phyloP scores from a whole-genome alignment of 1,284 basidiomycete species.

The Puccinia hordei region DNA sequence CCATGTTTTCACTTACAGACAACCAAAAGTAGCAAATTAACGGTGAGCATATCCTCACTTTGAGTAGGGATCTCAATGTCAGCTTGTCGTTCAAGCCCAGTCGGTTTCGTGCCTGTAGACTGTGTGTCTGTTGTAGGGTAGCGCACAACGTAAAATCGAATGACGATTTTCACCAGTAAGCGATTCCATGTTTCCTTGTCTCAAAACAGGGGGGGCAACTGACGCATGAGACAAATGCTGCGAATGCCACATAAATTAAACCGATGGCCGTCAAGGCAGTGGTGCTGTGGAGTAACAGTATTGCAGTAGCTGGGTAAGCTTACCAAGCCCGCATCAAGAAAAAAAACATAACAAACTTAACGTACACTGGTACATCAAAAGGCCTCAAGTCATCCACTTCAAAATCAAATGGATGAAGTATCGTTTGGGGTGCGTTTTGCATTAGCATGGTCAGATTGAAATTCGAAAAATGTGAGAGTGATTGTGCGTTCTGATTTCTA shows the following conservation, averaged over 20 bases:
- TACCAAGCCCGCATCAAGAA: neutral
- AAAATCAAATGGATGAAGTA: constrained; percentile 35
- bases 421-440: constrained; percentile 31
- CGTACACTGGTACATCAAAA: constrained; percentile 46
- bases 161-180: neutral
- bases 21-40: constrained; percentile 40
- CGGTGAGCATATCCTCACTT: constrained; percentile 26
- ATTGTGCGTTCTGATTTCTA: constrained; percentile 12
- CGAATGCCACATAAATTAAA: constrained; percentile 41
- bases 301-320: constrained; percentile 2
- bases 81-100: constrained; percentile 33
- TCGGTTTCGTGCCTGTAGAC: constrained; percentile 5
- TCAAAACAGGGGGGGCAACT: neutral
- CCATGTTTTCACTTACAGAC: constrained; percentile 13
- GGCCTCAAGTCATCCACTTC: constrained; percentile 31
- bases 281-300: constrained; percentile 11
- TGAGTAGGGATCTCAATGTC: constrained; percentile 22
- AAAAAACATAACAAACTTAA: neutral
- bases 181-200: neutral
- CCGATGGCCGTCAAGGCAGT: constrained; percentile 36
- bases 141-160: neutral
- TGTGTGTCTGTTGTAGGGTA: neutral
- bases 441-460: constrained; percentile 18
- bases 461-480: constrained; percentile 3
- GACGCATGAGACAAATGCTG: constrained; percentile 23